phyloP scores from a whole-genome alignment of 371 early-diverging fungal species.

The Cokeromyces recurvatus region DNA sequence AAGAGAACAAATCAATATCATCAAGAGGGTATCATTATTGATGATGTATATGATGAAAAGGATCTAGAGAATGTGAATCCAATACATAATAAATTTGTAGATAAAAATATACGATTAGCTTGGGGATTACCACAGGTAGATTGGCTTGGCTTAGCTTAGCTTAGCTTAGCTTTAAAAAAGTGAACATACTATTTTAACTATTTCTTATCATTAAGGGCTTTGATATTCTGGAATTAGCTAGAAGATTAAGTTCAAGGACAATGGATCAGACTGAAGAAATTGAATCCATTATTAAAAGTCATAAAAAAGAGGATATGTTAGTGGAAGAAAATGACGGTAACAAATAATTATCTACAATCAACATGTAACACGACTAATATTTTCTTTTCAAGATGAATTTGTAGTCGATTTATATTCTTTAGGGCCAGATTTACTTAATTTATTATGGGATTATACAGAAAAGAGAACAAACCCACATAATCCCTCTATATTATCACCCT shows the following conservation, averaged over 20 bases:
- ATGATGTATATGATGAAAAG: conserved; percentile 32
- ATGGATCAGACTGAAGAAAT: conserved; percentile 26
- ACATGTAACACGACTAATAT: neutral
- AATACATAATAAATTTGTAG: conserved; percentile 26
- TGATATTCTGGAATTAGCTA: conserved; percentile 40
- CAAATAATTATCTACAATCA: neutral
- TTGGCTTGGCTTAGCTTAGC: neutral
- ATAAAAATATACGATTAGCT: conserved; percentile 18
- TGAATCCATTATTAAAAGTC: conserved; percentile 18
- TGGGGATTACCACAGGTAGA: conserved; percentile 44
- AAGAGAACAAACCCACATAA: conserved; percentile 1
- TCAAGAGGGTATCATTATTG: conserved; percentile 13
- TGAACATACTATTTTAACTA: no score
- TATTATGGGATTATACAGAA: conserved; percentile 35
- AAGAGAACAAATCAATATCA: no score
- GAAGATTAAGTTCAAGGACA: conserved; percentile 20
- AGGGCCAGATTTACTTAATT: conserved; percentile 29
- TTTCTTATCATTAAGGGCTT: no score
- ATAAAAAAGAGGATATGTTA: conserved; percentile 20
- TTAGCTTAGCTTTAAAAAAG: no score
- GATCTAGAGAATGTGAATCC: conserved; percentile 30
- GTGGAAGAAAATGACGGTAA: conserved; percentile 30
- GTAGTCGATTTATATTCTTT: conserved; percentile 41
- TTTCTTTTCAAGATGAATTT: conserved; percentile 28
- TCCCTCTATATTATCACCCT: conserved; percentile 9